Evolutionary conservation across 495 filamentous ascomycete species (phyloP), one percentile per base, ranked within the genome.

Genomic region (Pyrenula massariospora): DNA sequence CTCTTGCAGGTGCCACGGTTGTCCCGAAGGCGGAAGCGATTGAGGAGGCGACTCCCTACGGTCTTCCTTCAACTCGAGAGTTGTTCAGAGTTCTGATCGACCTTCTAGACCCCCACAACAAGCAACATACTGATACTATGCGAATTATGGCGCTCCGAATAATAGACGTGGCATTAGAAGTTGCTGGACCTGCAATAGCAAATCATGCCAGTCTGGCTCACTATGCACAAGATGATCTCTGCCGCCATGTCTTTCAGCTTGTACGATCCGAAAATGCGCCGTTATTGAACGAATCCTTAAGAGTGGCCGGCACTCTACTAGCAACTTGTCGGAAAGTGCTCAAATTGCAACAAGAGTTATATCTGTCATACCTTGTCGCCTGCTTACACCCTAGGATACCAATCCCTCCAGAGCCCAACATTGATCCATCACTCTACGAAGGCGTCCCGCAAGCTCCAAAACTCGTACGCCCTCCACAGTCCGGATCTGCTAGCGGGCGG

Each of bases 291-390:
- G 89, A 92, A 59, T 93, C 93, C 2, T 75, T 99, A 42, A 85
- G 92, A 53, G 93, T 99, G 25, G 86, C 91, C 8, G 86, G 90
- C 19, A 99, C 94, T 0, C 70, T 99, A 24, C 73, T 99, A 3
- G 86, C 90, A 25, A 97, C 93, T 0, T 96, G 91, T 64, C 81
- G 93, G 51, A 82, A 85, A n/a, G 89, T 95, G 20, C 72, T 99
- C 54, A 97, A 96, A 70, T 76, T 99, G 22, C 93, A 99, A 63
- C 93, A 99, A 74, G 93, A 99, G 70, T 77, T 99, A 2, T 99
- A 92, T 64, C 71, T 99, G 31, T 94, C 90, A 0, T 99, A 99
- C 67, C 70, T 99, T 25, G 86, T 97, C 24, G 88, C 89, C 12
- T 99, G 93, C 66, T 76, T 99, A 42, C 91, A 96, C 64, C 93